These are phyloP conservation scores for Violaceomyces palustris DNA, from an alignment of 1,284 basidiomycete genomes.

Conservation along the genomic window DNA sequence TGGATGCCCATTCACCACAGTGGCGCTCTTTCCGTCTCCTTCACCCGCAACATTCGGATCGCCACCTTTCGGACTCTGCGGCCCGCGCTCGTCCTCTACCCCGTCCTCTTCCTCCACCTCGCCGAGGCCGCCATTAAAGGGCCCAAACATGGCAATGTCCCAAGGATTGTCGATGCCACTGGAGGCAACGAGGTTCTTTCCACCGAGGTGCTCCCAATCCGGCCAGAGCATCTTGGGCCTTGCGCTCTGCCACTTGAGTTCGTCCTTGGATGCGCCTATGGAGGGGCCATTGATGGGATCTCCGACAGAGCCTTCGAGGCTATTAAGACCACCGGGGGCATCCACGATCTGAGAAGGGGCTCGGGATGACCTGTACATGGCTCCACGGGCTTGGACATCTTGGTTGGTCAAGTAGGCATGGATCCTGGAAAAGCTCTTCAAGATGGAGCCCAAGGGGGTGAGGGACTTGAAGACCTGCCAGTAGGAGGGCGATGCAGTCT, in stretches of 20 bases:
- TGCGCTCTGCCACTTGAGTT: constrained; percentile 20
- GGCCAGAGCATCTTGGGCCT: constrained; percentile 30
- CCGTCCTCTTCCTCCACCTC: background rate
- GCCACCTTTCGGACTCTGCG: background rate
- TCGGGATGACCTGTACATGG: background rate
- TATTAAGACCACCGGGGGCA: background rate
- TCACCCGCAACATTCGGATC: background rate
- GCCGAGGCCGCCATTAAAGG: constrained; percentile 11
- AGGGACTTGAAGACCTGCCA: constrained; percentile 5
- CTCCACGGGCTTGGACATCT: background rate
- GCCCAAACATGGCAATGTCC: constrained; percentile 37
- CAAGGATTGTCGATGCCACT: constrained; percentile 16
- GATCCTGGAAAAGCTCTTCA: background rate
- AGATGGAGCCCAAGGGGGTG: constrained; percentile 8
- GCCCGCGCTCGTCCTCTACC: background rate
- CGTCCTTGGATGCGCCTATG: constrained; percentile 11
- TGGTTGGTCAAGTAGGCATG: background rate
- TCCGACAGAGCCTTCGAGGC: too few relatives aligned
- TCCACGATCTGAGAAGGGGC: background rate
- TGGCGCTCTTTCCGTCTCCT: background rate
- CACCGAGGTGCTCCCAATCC: constrained; percentile 32
- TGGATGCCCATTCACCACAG: too few relatives aligned
- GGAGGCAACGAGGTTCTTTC: too few relatives aligned
- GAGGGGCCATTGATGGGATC: constrained; percentile 13
- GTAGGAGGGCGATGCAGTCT: too few relatives aligned